These are phyloP conservation scores for Chrysoporthe cubensis DNA, from an alignment of 2,329 filamentous ascomycete genomes.

Conservation along the genomic window DNA sequence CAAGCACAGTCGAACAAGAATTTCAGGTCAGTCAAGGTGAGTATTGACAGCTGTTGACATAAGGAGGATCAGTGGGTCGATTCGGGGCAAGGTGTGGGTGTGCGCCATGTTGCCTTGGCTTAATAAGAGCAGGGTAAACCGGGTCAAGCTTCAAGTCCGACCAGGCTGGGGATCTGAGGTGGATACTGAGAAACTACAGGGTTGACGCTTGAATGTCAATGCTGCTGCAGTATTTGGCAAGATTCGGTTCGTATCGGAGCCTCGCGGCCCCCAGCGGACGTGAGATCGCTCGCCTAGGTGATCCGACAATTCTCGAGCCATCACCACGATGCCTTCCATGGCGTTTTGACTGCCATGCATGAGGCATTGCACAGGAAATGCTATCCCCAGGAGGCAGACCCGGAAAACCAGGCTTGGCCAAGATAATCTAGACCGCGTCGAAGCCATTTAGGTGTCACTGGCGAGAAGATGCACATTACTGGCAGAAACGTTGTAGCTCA, in stretches of 20 bases:
- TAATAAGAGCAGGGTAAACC: constrained; percentile 4
- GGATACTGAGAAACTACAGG: constrained; percentile 12
- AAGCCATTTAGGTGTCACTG: neutral
- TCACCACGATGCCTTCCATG: neutral
- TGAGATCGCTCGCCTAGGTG: constrained; percentile 8
- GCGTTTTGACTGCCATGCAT: neutral
- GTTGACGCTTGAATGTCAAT: constrained; percentile 6
- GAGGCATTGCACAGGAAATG: neutral
- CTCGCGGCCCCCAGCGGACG: constrained; percentile 7
- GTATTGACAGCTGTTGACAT: constrained; percentile 10
- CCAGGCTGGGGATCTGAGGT: constrained; percentile 18
- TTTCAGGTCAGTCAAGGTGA: constrained; percentile 14
- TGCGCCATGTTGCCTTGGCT: constrained; percentile 17
- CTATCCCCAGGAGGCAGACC: neutral
- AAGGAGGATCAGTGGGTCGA: neutral
- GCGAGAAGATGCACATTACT: neutral
- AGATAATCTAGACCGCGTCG: neutral
- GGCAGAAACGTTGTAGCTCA: neutral
- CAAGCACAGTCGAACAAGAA: constrained; percentile 13
- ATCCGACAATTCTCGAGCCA: constrained; percentile 3
- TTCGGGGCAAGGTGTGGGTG: constrained; percentile 3
- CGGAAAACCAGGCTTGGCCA: constrained; percentile 4
- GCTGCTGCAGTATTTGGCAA: constrained; percentile 3
- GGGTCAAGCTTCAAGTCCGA: constrained; percentile 22
- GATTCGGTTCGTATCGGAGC: constrained; percentile 6